Conservation (phyloP, 129 eudicot genomes). For the Artemisia tridentata region DNA sequence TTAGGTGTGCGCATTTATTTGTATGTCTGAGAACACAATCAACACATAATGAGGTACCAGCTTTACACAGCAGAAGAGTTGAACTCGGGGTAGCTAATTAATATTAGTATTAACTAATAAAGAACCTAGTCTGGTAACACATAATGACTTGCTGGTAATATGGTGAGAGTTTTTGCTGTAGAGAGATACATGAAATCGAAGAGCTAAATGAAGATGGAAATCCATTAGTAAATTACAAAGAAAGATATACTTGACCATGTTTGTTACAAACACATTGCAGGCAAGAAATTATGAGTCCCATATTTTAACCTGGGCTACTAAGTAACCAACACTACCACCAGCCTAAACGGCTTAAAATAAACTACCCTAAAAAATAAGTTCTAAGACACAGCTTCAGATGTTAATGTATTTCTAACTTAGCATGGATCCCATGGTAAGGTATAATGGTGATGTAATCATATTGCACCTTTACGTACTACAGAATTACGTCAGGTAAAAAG, state of each 20-base stretch:
- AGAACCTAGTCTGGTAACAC: neutral
- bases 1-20: neutral
- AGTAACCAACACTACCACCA: neutral
- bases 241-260: neutral
- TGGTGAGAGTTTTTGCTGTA: neutral
- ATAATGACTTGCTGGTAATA: neutral
- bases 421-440: neutral
- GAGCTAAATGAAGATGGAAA: neutral
- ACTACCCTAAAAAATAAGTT: neutral
- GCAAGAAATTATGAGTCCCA: neutral
- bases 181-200: neutral
- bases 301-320: too few species aligned
- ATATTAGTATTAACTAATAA: neutral
- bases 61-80: neutral
- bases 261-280: neutral
- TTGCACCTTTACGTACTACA: too few species aligned
- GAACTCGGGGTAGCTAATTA: neutral
- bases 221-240: neutral
- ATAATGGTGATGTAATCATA: too few species aligned
- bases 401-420: neutral
- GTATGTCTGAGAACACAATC: neutral
- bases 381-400: slow-evolving; percentile 1
- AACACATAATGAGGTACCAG: neutral
- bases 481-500: too few species aligned
- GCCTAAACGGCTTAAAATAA: neutral